Percentiles rank a stretch among this genome's conserved stretches.
phyloP scores from a whole-genome alignment of 2,329 filamentous ascomycete species.

The Trichoderma brevicompactum region DNA sequence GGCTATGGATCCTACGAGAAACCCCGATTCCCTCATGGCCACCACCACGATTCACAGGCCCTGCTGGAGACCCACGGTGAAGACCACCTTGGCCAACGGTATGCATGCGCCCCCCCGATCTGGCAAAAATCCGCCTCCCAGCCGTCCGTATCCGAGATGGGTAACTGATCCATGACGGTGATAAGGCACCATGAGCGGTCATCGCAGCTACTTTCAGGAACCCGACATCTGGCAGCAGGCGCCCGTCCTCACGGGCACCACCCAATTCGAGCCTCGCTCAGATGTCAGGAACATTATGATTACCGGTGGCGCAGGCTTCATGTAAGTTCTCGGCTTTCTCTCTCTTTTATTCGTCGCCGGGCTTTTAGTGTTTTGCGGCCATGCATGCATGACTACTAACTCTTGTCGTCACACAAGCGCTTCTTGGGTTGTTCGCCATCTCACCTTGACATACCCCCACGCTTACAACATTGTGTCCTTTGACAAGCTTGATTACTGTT shows the following conservation, averaged over 20 bases:
- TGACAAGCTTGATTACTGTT: conserved; percentile 84
- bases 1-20: conserved; percentile 12
- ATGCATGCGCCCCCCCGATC: conserved; percentile 13
- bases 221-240: conserved; percentile 72
- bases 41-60: conserved; percentile 10
- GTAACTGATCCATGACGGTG: conserved; percentile 25
- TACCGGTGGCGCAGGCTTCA: conserved; percentile 83
- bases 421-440: conserved; percentile 81
- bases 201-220: conserved; percentile 57
- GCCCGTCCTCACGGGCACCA: conserved; percentile 70
- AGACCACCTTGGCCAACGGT: conserved; percentile 30
- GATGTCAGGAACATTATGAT: conserved; percentile 82
- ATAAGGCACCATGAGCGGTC: conserved; percentile 36
- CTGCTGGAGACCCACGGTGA: conserved; percentile 24
- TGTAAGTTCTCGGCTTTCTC: conserved; percentile 56
- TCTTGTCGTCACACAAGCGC: conserved; percentile 56
- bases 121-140: background rate
- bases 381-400: background rate
- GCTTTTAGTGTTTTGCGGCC: background rate
- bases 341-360: too few relatives aligned
- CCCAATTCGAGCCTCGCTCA: conserved; percentile 68
- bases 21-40: conserved; percentile 9
- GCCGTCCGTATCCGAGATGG: background rate
- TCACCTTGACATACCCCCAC: conserved; percentile 72
- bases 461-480: conserved; percentile 81